A percentile compares a stretch with the other conserved stretches of the same genome.
Conservation (phyloP, 2,329 filamentous ascomycete species). For the Hymenoscyphus salicellus region DNA sequence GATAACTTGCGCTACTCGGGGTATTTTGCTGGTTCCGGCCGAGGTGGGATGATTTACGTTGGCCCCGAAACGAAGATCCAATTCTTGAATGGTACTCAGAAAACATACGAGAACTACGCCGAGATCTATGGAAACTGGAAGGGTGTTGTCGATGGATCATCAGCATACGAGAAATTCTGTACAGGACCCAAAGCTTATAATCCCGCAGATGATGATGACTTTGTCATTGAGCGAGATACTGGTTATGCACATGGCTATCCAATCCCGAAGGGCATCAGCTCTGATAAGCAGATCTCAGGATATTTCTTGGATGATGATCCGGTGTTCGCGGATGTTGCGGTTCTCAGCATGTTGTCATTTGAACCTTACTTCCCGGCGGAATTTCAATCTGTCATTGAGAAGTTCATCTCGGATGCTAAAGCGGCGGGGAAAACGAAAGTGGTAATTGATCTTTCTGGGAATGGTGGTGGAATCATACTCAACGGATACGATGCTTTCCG, state of each 20-base stretch:
- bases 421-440: conserved; percentile 53
- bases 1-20: conserved; percentile 27
- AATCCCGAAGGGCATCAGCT: conserved; percentile 24
- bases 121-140: conserved; percentile 34
- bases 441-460: conserved; percentile 59
- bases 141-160: conserved; percentile 26
- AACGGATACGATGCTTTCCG: conserved; percentile 50
- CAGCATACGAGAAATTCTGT: conserved; percentile 30
- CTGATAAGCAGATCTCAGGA: conserved; percentile 26
- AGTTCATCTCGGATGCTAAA: conserved; percentile 46
- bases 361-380: conserved; percentile 21
- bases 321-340: conserved; percentile 27
- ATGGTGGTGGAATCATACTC: conserved; percentile 53
- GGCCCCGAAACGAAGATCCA: conserved; percentile 38
- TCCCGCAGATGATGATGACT: conserved; percentile 5
- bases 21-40: conserved; percentile 38
- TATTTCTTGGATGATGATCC: conserved; percentile 28
- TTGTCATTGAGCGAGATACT: background rate
- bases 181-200: conserved; percentile 24
- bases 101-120: conserved; percentile 37
- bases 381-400: conserved; percentile 28
- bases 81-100: conserved; percentile 40
- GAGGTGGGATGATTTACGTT: conserved; percentile 37
- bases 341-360: conserved; percentile 29
- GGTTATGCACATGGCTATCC: conserved; percentile 25